A percentile compares a stretch with the other conserved stretches of the same genome.
phyloP scores from a whole-genome alignment of 2,329 filamentous ascomycete genomes.

The Xylariaceae sp. region DNA sequence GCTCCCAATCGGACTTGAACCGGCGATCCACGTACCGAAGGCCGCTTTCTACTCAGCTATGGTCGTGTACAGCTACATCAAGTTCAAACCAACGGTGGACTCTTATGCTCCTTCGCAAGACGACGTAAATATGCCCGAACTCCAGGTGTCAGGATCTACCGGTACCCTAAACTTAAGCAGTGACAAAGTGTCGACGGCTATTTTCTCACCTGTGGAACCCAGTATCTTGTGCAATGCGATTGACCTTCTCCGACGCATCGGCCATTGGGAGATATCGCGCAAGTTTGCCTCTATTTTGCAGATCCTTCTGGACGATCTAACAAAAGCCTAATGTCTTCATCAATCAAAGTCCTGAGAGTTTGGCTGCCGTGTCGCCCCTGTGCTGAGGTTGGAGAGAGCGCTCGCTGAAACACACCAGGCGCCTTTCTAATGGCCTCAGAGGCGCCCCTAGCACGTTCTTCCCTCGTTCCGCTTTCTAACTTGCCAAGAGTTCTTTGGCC shows the following conservation, averaged over 20 bases:
- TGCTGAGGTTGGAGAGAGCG: neutral
- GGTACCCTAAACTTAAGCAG: constrained; percentile 1
- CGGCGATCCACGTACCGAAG: constrained; percentile 27
- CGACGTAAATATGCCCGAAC: constrained; percentile 21
- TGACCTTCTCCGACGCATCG: constrained; percentile 25
- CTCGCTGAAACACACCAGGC: neutral
- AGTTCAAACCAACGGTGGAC: constrained; percentile 20
- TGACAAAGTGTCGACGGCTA: constrained; percentile 15
- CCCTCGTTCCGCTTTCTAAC: neutral
- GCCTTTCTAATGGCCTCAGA: neutral
- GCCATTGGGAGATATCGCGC: constrained; percentile 28
- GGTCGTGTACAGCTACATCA: constrained; percentile 27
- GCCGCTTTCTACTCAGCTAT: constrained; percentile 25
- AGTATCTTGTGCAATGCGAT: constrained; percentile 28
- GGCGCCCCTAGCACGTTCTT: neutral
- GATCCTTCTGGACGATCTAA: constrained; percentile 24
- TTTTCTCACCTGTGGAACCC: constrained; percentile 22
- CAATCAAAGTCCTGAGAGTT: neutral
- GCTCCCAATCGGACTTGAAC: constrained; percentile 27
- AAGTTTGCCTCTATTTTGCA: constrained; percentile 27
- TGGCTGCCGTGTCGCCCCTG: neutral
- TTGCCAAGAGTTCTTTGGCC: neutral
- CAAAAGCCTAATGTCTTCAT: constrained; percentile 8
- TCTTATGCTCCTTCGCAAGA: constrained; percentile 18
- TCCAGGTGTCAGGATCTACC: constrained; percentile 16